Evolutionary conservation across 805 yeast genomes (phyloP), one percentile per base, ranked within the genome.

Genomic region (Saccharomycopsis fermentans): DNA sequence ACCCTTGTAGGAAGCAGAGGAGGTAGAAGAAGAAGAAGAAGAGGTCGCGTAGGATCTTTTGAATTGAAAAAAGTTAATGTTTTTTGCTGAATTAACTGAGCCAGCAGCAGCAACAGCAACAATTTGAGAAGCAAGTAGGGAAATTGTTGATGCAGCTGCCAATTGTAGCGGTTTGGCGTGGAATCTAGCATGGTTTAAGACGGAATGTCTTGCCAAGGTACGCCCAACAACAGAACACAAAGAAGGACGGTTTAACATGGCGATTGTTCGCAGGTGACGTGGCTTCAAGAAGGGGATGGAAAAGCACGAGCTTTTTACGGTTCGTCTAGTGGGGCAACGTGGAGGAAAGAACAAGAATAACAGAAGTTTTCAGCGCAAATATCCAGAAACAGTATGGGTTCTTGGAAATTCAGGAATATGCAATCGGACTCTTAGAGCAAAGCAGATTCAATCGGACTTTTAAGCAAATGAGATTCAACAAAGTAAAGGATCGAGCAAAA

Each of bases 1-100:
- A 55, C 89, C 90, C 34, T 82, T 84, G 67, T 84, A 84, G 63
- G 55, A 14, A 19, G 48, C 1, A 21, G 50, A 43, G 32, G 32
- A 5, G 8, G 32, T 4, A 40, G 48, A 40, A 40, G 48, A 40
- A 40, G 48, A 40, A 16, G 50, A 21, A 43, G 50, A 43, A 34
- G 58, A 55, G 29, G 58, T 50, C 4, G 58, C 58, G 43, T 29
- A 40, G 21, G 27, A 16, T 55, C 58, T 55, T 39, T 26, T 50
- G 26, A 34, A 47, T 43, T 43, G 50, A 43, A 43, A 21, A 21
- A 9, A 43, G 50, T 43, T 43, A 43, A 21, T 43, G 14, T 43
- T 43, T 43, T 43, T 43, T 14, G 50, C 50, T 21, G 50, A 43
- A 21, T 43, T 43, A 43, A 43, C 50, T 43, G 50, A 43, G 24